These are phyloP conservation scores for Fusarium odoratissimum DNA, from an alignment of 2,329 filamentous ascomycete genomes.

Conservation along the genomic window DNA sequence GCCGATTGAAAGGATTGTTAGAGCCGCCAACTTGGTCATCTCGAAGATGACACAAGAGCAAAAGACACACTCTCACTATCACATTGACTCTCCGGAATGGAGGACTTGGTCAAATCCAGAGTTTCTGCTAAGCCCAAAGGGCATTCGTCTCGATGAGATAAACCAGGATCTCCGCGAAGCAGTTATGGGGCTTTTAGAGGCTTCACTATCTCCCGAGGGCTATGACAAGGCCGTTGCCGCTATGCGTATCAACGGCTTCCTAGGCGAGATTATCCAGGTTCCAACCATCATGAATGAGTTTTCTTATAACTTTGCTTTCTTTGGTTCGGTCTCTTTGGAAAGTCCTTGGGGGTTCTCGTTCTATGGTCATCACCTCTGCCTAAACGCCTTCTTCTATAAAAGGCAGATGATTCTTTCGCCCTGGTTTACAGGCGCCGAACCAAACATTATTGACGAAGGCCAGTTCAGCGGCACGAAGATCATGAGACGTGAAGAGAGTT, in stretches of 20 bases:
- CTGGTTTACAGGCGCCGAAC: constrained; percentile 84
- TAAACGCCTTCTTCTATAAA: constrained; percentile 75
- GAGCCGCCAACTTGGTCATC: no score
- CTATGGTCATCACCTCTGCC: constrained; percentile 83
- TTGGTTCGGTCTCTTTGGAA: no score
- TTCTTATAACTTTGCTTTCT: constrained; percentile 74
- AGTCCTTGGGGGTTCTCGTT: constrained; percentile 77
- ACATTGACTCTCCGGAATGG: no score
- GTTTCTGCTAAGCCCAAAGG: no score
- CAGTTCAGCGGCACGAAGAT: constrained; percentile 73
- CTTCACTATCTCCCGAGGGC: constrained; percentile 74
- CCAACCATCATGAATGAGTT: constrained; percentile 76
- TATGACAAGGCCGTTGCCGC: constrained; percentile 76
- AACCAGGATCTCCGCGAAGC: no score
- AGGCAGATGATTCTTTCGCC: constrained; percentile 76
- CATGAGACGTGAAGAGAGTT: constrained; percentile 70
- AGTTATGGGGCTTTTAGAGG: constrained; percentile 33
- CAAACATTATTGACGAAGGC: constrained; percentile 77
- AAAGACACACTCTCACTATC: no score
- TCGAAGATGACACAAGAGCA: no score
- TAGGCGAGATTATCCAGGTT: constrained; percentile 73
- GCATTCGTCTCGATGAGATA: no score
- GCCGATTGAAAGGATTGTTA: no score
- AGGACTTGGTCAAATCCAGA: no score
- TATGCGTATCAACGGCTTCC: constrained; percentile 80